A percentile compares a stretch with the other conserved stretches of the same genome.
Conservation (phyloP, 768 basidiomycete species). For the Trametes sanguinea region DNA sequence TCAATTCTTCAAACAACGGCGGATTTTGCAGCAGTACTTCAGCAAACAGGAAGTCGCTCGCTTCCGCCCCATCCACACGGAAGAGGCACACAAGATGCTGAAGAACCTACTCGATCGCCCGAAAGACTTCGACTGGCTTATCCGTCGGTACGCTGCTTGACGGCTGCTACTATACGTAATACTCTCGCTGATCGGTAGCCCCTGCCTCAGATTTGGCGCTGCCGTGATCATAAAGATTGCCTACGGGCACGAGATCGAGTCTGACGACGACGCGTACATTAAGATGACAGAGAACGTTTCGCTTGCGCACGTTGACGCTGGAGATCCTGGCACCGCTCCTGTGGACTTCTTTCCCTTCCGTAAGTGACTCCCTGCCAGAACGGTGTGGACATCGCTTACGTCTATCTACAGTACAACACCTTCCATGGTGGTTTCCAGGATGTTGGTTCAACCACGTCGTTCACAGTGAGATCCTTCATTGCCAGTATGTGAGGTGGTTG, state of each 20-base stretch:
- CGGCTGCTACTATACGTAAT: not conserved
- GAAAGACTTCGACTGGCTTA: slow-evolving; percentile 17
- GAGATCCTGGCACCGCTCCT: slow-evolving; percentile 20
- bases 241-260: slow-evolving; percentile 23
- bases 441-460: slow-evolving; percentile 24
- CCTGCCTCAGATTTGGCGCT: slow-evolving; percentile 11
- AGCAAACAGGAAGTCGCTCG: slow-evolving; percentile 18
- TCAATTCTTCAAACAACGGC: slow-evolving; percentile 23
- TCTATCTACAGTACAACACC: slow-evolving; percentile 18
- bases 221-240: slow-evolving; percentile 25
- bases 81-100: slow-evolving; percentile 21
- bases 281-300: slow-evolving; percentile 22
- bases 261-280: slow-evolving; percentile 21
- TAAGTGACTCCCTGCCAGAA: not conserved
- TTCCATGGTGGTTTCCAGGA: slow-evolving; percentile 24
- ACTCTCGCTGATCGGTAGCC: not conserved
- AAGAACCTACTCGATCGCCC: slow-evolving; percentile 19
- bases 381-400: not conserved
- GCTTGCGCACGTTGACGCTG: slow-evolving; percentile 18
- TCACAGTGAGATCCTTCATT: slow-evolving; percentile 9
- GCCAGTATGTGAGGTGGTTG: too few species aligned
- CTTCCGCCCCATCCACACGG: slow-evolving; percentile 21
- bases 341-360: slow-evolving; percentile 22
- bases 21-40: slow-evolving; percentile 24
- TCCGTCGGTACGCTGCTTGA: slow-evolving; percentile 18